phyloP scores from a whole-genome alignment of 23 red algal species.

The Agarophyton chilense region DNA sequence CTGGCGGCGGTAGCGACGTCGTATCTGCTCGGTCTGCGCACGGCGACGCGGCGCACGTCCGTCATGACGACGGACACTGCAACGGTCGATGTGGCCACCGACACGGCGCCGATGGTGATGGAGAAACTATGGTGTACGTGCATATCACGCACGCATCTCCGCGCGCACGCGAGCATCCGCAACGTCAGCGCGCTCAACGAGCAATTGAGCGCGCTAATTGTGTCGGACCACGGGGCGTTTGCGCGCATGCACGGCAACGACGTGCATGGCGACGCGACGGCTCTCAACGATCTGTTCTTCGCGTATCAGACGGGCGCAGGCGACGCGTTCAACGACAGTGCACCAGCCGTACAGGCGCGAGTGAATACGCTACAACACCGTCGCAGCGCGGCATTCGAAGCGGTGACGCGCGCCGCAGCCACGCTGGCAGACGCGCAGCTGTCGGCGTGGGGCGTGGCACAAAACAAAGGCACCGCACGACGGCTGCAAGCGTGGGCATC shows the following conservation, averaged over 20 bases:
- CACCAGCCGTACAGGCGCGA: background rate
- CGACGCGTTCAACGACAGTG: background rate
- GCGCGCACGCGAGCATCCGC: background rate
- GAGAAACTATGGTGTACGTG: background rate
- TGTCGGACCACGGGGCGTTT: background rate
- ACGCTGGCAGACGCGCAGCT: background rate
- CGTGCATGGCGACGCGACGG: background rate
- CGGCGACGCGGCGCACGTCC: background rate
- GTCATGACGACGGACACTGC: background rate
- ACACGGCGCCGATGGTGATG: background rate
- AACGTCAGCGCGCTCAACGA: background rate
- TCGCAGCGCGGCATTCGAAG: background rate
- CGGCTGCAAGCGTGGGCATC: constrained; percentile 6
- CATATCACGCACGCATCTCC: background rate
- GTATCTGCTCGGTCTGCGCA: background rate
- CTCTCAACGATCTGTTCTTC: constrained; percentile 22
- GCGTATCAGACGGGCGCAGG: constrained; percentile 3
- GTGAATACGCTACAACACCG: background rate
- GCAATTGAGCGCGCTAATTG: background rate
- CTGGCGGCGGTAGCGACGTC: background rate
- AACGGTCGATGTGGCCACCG: background rate
- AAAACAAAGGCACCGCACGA: background rate
- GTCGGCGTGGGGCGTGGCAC: background rate
- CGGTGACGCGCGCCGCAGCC: background rate
- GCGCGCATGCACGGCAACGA: background rate